phyloP scores from a whole-genome alignment of 2,329 filamentous ascomycete species.

The Diaporthe capsici region DNA sequence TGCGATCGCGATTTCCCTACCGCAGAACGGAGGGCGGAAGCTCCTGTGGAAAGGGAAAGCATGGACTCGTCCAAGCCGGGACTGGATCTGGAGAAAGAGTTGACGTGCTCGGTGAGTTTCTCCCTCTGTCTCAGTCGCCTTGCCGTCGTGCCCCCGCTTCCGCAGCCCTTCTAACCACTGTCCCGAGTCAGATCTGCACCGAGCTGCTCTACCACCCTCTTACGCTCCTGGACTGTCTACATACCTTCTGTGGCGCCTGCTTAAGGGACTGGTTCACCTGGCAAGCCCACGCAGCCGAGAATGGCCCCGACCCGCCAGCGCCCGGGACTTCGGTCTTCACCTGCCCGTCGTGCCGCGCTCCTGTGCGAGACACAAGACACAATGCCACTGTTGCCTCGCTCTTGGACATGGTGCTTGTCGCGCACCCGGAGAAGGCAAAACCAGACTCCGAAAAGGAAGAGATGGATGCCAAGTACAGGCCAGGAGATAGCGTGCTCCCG shows the following conservation, averaged over 20 bases:
- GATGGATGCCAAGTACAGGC: slow-evolving; percentile 81
- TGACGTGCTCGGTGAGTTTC: slow-evolving; percentile 89
- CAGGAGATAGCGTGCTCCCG: slow-evolving; percentile 85
- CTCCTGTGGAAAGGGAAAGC: slow-evolving; percentile 35
- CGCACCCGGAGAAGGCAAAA: slow-evolving; percentile 83
- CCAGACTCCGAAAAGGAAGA: slow-evolving; percentile 81
- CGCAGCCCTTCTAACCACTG: slow-evolving; percentile 39
- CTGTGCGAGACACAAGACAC: slow-evolving; percentile 87
- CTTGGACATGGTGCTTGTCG: slow-evolving; percentile 87
- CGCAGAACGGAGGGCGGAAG: slow-evolving; percentile 17
- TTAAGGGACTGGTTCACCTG: slow-evolving; percentile 96
- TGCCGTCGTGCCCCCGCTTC: slow-evolving; percentile 15
- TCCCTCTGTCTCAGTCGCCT: slow-evolving; percentile 15
- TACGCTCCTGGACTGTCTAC: slow-evolving; percentile 91
- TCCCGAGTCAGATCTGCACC: slow-evolving; percentile 84
- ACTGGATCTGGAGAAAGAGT: slow-evolving; percentile 89
- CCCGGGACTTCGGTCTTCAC: slow-evolving; percentile 75
- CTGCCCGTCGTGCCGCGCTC: slow-evolving; percentile 91
- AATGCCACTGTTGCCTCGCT: slow-evolving; percentile 93
- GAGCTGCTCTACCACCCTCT: slow-evolving; percentile 93
- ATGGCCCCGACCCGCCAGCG: slow-evolving; percentile 63
- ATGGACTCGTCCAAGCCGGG: slow-evolving; percentile 67
- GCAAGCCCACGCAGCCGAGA: slow-evolving; percentile 75
- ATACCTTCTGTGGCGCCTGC: slow-evolving; percentile 96
- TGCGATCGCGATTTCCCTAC: slow-evolving; percentile 16